These are phyloP conservation scores for Termitomyces sp. DNA, from an alignment of 768 basidiomycete species.

Conservation along the genomic window DNA sequence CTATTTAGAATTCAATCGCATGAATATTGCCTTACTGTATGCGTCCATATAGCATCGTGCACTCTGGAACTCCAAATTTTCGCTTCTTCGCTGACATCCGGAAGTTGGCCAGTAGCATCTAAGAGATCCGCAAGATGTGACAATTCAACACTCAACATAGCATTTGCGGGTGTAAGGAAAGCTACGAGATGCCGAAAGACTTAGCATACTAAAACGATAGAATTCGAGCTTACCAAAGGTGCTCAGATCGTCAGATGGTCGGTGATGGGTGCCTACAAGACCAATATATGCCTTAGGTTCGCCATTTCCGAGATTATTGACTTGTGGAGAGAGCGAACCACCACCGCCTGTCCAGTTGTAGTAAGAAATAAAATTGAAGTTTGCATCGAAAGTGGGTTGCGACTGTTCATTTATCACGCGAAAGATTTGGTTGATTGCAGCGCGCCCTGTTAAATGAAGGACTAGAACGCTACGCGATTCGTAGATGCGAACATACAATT, in stretches of 20 bases:
- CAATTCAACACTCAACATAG: slow-evolving; percentile 76
- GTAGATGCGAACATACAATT: slow-evolving; percentile 43
- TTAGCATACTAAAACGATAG: not conserved
- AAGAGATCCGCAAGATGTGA: slow-evolving; percentile 54
- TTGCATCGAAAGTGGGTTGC: slow-evolving; percentile 59
- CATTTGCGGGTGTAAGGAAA: slow-evolving; percentile 75
- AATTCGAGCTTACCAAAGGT: slow-evolving; percentile 44
- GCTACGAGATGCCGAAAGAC: slow-evolving; percentile 31
- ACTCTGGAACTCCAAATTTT: slow-evolving; percentile 55
- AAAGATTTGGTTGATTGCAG: slow-evolving; percentile 67
- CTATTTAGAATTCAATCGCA: not conserved
- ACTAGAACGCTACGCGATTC: not conserved
- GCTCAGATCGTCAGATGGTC: slow-evolving; percentile 73
- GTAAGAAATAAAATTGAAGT: slow-evolving; percentile 72
- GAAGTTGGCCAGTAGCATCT: slow-evolving; percentile 39
- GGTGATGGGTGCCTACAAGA: slow-evolving; percentile 69
- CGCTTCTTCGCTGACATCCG: slow-evolving; percentile 49
- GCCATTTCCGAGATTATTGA: slow-evolving; percentile 65
- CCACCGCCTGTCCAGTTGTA: slow-evolving; percentile 79
- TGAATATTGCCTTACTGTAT: slow-evolving; percentile 37
- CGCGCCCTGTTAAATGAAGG: slow-evolving; percentile 43
- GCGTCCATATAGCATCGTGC: slow-evolving; percentile 53
- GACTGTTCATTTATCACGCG: slow-evolving; percentile 76
- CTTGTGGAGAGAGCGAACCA: slow-evolving; percentile 57
- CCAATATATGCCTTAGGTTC: slow-evolving; percentile 76